Evolutionary conservation across 2,329 filamentous ascomycete genomes (phyloP), one percentile per base, ranked within the genome.

Genomic region (Xylaria sp.): DNA sequence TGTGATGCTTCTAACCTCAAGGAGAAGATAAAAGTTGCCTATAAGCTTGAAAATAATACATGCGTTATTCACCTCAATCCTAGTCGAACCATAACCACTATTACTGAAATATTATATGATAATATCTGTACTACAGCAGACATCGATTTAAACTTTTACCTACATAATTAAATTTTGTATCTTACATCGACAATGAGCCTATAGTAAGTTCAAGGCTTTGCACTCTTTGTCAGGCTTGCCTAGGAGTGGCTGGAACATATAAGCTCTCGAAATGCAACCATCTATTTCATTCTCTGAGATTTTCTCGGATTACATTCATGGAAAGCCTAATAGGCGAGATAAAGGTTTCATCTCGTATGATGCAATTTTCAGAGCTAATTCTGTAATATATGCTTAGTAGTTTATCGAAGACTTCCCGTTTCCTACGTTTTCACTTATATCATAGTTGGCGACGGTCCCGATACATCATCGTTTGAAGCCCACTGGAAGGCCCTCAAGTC

Each of bases 401-500:
- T 46, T 13, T n/a, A 10, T 33, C 33, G 38, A 23, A 58, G 13
- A 11, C 11, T 10, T 26, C 13, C 38, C 23, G 26, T 15, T 13
- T 26, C 3, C 26, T 31, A 5, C 26, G 7, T 26, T 1, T 5
- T 28, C 10, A 28, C 54, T 42, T 44, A 9, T 38, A 26, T 53
- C 17, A 13, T 31, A 31, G 7, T 46, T n/a, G 17, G 56, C 11
- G 49, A 6, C 20, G 62, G 65, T 13, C 68, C 68, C 3, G 59
- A 58, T 20, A 63, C n/a, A 20, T 54, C 20, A 13, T 68, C 26
- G 10, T 68, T 31, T 7, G 63, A 33, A 46, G 68, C 68, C 51
- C 38, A 63, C 38, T 70, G 62, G 13, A 70, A 26, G 17, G 15
- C 20, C 33, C 40, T 65, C n/a, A 68, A 51, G 40, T 70, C 58